Conservation (phyloP, 495 filamentous ascomycete species). For the Diplogelasinospora grovesii region DNA sequence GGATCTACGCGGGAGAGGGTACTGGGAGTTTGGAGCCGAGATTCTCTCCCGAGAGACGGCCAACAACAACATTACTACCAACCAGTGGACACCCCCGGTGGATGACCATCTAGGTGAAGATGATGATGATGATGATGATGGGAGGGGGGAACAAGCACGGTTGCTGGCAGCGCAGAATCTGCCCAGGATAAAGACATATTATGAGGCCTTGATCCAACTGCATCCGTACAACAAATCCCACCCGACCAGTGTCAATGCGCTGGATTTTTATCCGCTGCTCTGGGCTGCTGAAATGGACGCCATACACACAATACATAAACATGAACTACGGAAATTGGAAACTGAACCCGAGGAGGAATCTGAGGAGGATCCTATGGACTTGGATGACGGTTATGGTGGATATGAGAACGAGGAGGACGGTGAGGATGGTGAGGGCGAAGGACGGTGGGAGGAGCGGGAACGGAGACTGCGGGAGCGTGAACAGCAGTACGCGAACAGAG, state of each 20-base stretch:
- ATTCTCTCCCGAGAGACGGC: conserved; percentile 37
- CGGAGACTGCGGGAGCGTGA: no score
- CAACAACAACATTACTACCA: background rate
- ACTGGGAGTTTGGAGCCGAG: conserved; percentile 39
- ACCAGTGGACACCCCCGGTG: background rate
- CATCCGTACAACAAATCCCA: conserved; percentile 30
- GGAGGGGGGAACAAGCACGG: background rate
- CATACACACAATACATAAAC: no score
- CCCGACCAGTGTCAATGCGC: conserved; percentile 20
- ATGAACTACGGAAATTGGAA: no score
- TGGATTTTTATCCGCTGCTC: conserved; percentile 37
- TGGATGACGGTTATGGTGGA: background rate
- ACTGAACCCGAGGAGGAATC: no score
- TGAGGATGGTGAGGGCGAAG: conserved; percentile 6
- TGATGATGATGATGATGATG: background rate
- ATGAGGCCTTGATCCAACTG: conserved; percentile 30
- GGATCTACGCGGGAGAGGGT: conserved; percentile 29
- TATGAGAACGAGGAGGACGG: conserved; percentile 4
- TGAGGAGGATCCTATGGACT: background rate
- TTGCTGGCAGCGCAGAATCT: conserved; percentile 14
- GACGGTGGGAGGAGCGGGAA: conserved; percentile 1
- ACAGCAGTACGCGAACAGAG: no score
- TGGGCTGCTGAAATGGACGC: conserved; percentile 36
- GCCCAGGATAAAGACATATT: conserved; percentile 23
- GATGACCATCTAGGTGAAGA: background rate